phyloP scores from a whole-genome alignment of 1,139 yeast species.

The Yamadazyma conglobata region DNA sequence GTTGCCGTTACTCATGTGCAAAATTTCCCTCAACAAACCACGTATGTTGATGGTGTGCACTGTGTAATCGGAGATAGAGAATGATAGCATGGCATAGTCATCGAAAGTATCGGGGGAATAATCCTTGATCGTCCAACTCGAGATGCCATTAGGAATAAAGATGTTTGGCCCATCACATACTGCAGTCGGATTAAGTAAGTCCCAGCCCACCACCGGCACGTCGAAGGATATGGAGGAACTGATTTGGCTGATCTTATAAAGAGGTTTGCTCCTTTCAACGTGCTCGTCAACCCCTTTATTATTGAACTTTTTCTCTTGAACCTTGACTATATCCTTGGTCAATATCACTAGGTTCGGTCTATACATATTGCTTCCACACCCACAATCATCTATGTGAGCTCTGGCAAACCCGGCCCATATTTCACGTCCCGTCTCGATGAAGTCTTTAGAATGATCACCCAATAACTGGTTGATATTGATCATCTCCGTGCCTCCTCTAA shows the following conservation, averaged over 20 bases:
- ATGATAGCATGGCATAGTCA: slow-evolving; percentile 29
- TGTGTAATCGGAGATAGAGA: slow-evolving; percentile 34
- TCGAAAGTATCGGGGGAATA: slow-evolving; percentile 11
- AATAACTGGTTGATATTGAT: slow-evolving; percentile 23
- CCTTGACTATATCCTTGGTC: slow-evolving; percentile 15
- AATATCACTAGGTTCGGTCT: slow-evolving; percentile 33
- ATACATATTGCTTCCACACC: slow-evolving; percentile 35
- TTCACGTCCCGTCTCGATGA: slow-evolving; percentile 19
- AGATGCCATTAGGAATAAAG: slow-evolving; percentile 38
- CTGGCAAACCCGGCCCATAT: slow-evolving; percentile 38
- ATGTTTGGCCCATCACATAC: slow-evolving; percentile 30
- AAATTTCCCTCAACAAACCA: slow-evolving; percentile 26
- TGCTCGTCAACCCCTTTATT: slow-evolving; percentile 11
- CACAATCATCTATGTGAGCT: slow-evolving; percentile 33
- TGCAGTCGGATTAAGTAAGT: slow-evolving; percentile 21
- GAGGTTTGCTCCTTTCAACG: slow-evolving; percentile 6
- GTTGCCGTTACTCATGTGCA: slow-evolving; percentile 18
- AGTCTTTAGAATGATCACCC: slow-evolving; percentile 8
- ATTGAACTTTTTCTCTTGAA: slow-evolving; percentile 6
- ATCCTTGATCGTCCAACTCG: slow-evolving; percentile 24
- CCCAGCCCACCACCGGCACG: slow-evolving; percentile 32
- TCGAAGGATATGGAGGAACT: slow-evolving; percentile 37
- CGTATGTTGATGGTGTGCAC: slow-evolving; percentile 29
- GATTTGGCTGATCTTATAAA: slow-evolving; percentile 27
- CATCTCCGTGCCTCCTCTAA: slow-evolving; percentile 39